Percentiles rank a stretch among this genome's conserved stretches.
Evolutionary conservation across 1,284 basidiomycete genomes (phyloP).

Genomic region (Cutaneotrichosporon curvatum): DNA sequence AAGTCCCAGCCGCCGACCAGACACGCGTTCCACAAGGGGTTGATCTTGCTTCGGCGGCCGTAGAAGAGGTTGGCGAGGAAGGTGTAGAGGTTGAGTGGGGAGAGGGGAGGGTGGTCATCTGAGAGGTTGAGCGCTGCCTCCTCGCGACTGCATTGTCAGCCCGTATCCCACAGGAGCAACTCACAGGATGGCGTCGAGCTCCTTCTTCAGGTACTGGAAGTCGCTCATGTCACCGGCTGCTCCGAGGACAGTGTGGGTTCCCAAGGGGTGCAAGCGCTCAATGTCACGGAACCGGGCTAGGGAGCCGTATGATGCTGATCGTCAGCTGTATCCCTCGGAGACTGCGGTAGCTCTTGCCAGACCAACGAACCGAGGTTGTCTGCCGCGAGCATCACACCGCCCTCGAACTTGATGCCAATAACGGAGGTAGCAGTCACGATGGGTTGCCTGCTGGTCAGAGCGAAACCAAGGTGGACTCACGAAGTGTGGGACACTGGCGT

Average conservation of each 20-base stretch:
- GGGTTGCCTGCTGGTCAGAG: slow-evolving; percentile 59
- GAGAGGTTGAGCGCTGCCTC: slow-evolving; percentile 57
- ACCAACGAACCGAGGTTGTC: slow-evolving; percentile 82
- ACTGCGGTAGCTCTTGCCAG: too few relatives aligned
- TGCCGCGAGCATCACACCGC: slow-evolving; percentile 98
- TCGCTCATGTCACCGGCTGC: slow-evolving; percentile 97
- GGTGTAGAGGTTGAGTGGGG: slow-evolving; percentile 87
- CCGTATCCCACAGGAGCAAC: slow-evolving; percentile 4
- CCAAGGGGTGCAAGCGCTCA: slow-evolving; percentile 76
- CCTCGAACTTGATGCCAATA: slow-evolving; percentile 87
- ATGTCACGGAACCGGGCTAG: slow-evolving; percentile 96
- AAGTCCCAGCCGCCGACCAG: slow-evolving; percentile 82
- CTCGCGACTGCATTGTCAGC: slow-evolving; percentile 50
- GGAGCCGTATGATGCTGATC: slow-evolving; percentile 89
- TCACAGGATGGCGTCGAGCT: slow-evolving; percentile 47
- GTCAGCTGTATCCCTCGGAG: slow-evolving; percentile 10
- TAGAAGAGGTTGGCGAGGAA: slow-evolving; percentile 92
- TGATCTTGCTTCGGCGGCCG: slow-evolving; percentile 72
- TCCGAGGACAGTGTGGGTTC: slow-evolving; percentile 74
- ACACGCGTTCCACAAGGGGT: slow-evolving; percentile 94
- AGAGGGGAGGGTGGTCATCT: slow-evolving; percentile 72
- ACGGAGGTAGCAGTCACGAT: slow-evolving; percentile 96
- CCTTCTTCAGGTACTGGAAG: slow-evolving; percentile 84
- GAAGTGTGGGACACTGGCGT: slow-evolving; percentile 23
- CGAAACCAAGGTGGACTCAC: slow-evolving; percentile 8